Evolutionary conservation across 1,284 basidiomycete species (phyloP).

Genomic region (Anthracocystis setariae): DNA sequence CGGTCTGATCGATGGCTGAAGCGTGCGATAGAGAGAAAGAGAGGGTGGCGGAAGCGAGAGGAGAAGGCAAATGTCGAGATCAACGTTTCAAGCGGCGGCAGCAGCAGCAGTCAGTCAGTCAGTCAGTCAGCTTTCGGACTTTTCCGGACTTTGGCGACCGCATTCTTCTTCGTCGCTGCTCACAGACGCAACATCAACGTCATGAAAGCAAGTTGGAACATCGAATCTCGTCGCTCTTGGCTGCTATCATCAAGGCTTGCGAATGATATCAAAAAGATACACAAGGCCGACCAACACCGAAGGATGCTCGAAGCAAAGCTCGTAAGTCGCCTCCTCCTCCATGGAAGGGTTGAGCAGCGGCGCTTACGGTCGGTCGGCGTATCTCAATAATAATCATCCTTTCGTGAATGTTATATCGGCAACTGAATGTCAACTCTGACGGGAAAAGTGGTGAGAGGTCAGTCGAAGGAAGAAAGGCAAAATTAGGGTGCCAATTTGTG

Average conservation of each 20-base stretch:
- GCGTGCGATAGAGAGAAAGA: no score
- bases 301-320: not conserved
- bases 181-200: not conserved
- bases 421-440: not conserved
- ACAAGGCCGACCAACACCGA: conserved; percentile 7
- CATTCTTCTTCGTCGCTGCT: conserved; percentile 4
- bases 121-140: no score
- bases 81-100: no score
- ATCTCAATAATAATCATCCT: no score
- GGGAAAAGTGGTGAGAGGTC: no score
- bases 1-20: no score
- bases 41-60: not conserved
- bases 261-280: not conserved
- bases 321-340: no score
- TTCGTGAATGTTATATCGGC: not conserved
- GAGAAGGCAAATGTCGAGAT: not conserved
- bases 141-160: conserved; percentile 35
- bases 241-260: no score
- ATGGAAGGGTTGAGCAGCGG: not conserved
- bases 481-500: not conserved
- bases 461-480: not conserved
- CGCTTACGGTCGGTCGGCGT: no score
- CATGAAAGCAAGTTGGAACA: not conserved
- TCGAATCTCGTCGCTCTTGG: conserved; percentile 18
- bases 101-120: no score